Evolutionary conservation across 2,329 filamentous ascomycete genomes (phyloP), one percentile per base, ranked within the genome.

Genomic region (Trichoderma sp.): DNA sequence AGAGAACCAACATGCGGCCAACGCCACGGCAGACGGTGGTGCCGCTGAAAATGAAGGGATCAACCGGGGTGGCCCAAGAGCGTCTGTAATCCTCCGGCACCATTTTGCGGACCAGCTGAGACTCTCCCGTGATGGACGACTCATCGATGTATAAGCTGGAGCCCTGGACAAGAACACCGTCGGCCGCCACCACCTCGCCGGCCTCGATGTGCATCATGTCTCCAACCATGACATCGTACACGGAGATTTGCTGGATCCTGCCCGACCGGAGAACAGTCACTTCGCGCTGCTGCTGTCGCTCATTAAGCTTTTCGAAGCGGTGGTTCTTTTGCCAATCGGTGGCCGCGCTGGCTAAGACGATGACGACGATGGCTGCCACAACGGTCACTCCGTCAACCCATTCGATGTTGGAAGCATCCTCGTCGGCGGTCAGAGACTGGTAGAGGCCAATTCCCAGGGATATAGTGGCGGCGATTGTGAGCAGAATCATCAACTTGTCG

Each of bases 381-480:
- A 94, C 93, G 8, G 92, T 91, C 13, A 94, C 89, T 71, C 91
- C 91, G 78, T 95, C 92, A 5, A 94, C 90, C 92, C 92, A 95
- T 77, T 94, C 90, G 14, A 93, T 89, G 43, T 85, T 85, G 6
- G 88, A 82, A 49, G 80, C 76, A 51, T 78, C 81, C 11, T 83
- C 78, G 5, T 83, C 77, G 3, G 85, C 83, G 18, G 86, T 87
- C 61, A 90, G 84, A 1, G 90, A 89, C 75, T 94, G 89, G 74
- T 93, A 93, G 1, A 94, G 86, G 56, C 91, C 91, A 51, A 94
- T 86, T 0, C 88, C 89, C 30, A 94, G 82, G 2, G 91, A 93
- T 43, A 94, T 88, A n/a, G 87, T 82, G 1, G 91, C 91, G 8
- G 91, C 91, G 24, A 89, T 83, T 1, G 90, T 90, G 69, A 93